Evolutionary conservation across 345 rosid species (phyloP).

Genomic region (Isatis tinctoria): DNA sequence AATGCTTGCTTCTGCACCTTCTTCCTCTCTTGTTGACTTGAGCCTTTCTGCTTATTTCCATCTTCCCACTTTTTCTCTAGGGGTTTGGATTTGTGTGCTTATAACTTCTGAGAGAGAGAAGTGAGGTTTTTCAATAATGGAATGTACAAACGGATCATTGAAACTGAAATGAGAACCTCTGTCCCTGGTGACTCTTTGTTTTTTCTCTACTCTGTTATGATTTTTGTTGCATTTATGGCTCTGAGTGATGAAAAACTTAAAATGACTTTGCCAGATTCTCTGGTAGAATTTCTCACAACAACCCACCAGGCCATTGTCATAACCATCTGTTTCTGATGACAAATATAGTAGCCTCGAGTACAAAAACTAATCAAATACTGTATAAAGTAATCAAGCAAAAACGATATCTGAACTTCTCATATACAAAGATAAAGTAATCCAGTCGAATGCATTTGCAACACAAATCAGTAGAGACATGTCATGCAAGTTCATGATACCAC

Average conservation of each 20-base stretch:
- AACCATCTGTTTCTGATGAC: background rate
- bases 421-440: background rate
- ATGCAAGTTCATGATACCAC: background rate
- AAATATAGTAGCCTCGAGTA: background rate
- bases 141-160: constrained; percentile 18
- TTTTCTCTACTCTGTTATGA: background rate
- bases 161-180: background rate
- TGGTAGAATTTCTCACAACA: background rate
- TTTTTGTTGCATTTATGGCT: background rate
- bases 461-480: background rate
- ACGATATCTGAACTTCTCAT: background rate
- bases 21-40: constrained; percentile 7
- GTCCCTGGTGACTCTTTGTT: background rate
- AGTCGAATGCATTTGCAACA: background rate
- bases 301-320: background rate
- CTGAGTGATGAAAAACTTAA: background rate
- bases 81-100: constrained; percentile 33
- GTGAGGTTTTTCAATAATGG: constrained; percentile 22
- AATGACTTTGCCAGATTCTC: background rate
- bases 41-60: constrained; percentile 15
- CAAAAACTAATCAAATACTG: background rate
- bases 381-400: background rate
- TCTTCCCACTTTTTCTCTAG: constrained; percentile 19
- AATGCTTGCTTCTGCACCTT: constrained; percentile 8
- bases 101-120: constrained; percentile 8